Conservation (phyloP, 2,329 filamentous ascomycete species). For the Westerdykella sp. region DNA sequence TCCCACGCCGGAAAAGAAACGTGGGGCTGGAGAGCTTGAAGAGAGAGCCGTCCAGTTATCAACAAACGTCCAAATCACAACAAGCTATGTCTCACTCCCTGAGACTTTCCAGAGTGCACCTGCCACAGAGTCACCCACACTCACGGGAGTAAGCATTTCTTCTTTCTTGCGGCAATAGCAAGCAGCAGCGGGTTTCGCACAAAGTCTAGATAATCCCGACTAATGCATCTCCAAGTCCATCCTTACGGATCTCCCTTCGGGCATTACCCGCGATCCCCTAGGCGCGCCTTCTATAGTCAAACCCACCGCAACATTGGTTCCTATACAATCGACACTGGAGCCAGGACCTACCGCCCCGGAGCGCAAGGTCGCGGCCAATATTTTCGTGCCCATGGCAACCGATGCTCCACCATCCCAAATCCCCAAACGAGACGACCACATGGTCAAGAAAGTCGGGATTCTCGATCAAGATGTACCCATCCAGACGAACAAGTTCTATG, state of each 20-base stretch:
- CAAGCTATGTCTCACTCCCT: slow-evolving; percentile 26
- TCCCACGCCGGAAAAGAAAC: slow-evolving; percentile 16
- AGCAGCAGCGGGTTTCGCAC: neutral
- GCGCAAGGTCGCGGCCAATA: slow-evolving; percentile 15
- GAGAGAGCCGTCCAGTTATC: slow-evolving; percentile 21
- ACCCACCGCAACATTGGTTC: slow-evolving; percentile 18
- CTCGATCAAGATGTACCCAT: slow-evolving; percentile 44
- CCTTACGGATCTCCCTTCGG: slow-evolving; percentile 25
- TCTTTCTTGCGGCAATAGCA: neutral
- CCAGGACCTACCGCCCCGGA: slow-evolving; percentile 21
- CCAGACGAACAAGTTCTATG: slow-evolving; percentile 65
- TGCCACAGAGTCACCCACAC: slow-evolving; percentile 17
- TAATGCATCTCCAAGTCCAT: slow-evolving; percentile 20
- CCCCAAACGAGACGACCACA: slow-evolving; percentile 34
- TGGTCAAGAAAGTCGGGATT: slow-evolving; percentile 36
- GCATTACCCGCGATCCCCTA: slow-evolving; percentile 23
- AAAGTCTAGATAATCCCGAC: neutral
- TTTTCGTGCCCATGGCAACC: slow-evolving; percentile 40
- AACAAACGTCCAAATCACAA: slow-evolving; percentile 19
- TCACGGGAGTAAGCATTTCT: slow-evolving; percentile 22
- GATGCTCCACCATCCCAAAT: slow-evolving; percentile 38
- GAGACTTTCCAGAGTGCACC: slow-evolving; percentile 23
- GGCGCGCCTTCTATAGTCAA: slow-evolving; percentile 13
- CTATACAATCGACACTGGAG: slow-evolving; percentile 22
- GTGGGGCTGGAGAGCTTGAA: slow-evolving; percentile 6